phyloP scores from a whole-genome alignment of 2,329 filamentous ascomycete species.

The Monilinia fructigena region DNA sequence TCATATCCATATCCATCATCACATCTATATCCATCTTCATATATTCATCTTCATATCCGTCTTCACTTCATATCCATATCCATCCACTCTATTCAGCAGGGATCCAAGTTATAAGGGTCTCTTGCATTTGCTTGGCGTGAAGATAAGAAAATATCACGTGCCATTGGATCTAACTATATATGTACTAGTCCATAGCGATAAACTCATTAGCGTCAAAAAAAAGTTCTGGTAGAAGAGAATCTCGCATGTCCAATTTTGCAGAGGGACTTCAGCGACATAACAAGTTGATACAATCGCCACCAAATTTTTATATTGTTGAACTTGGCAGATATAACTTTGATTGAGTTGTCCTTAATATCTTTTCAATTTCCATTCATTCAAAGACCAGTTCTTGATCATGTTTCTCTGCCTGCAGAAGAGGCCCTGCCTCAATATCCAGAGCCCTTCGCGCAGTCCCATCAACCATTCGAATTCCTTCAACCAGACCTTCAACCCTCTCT shows the following conservation, averaged over 20 bases:
- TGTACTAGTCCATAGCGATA: conserved; percentile 1
- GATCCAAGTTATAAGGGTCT: no score
- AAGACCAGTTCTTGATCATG: conserved; percentile 30
- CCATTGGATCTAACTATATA: rapidly evolving
- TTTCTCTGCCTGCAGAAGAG: conserved; percentile 40
- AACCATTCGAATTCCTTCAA: conserved; percentile 32
- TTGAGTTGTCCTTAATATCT: conserved; percentile 10
- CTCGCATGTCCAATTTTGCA: conserved; percentile 2
- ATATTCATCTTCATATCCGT: no score
- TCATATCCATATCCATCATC: no score
- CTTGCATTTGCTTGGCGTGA: neutral
- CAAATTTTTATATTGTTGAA: conserved; percentile 24
- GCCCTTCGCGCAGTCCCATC: conserved; percentile 33
- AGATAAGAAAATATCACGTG: neutral
- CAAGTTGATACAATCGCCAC: conserved; percentile 22
- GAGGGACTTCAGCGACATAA: conserved; percentile 8
- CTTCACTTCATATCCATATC: no score
- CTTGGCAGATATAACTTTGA: neutral
- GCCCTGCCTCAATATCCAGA: conserved; percentile 39
- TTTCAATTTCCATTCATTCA: conserved; percentile 25
- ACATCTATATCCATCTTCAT: no score
- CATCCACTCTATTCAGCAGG: no score
- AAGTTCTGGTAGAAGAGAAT: conserved; percentile 7
- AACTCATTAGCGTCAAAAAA: conserved; percentile 17
- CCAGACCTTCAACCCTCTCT: conserved; percentile 33